Evolutionary conservation across 306 rosid genomes (phyloP), one percentile per base, ranked within the genome.

Genomic region (Prunus kanzakura): DNA sequence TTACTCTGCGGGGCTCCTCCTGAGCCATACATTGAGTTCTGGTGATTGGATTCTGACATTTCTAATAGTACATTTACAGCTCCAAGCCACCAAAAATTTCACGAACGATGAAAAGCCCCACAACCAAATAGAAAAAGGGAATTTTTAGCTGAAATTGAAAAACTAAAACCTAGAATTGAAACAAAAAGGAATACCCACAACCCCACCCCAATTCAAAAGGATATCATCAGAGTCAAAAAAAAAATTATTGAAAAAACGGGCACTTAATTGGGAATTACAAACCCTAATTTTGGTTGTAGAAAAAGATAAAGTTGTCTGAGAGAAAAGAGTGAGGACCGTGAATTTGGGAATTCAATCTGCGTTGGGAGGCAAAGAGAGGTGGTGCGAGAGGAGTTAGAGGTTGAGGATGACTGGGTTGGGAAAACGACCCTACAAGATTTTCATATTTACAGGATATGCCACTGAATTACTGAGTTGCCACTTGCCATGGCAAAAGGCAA

Each of bases 31-130:
- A 83, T 78, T 73, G 81, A 65, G 43, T 30, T 70, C 77, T 86
- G 78, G 46, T 35, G 84, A 46, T 86, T 78, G 15, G 86, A 75
- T 38, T 82, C 85, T 52, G 84, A 54, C 80, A 82, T 82, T 70
- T 71, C 61, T 41, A 25, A 27, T 15, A 50, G 51, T 13, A 47
- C 50, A 32, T 4, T 3, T 57, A 27, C 25, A 45, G 22, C 20
- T 56, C 62, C 29, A 20, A n/a, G 11, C 20, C 35, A 47, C 67
- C 41, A 18, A 41, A 38, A 62, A 38, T 41, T 29, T 12, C 27
- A 38, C 4, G 49, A 49, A 57, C 3, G 23, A 47, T 30, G 11
- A 18, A 50, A 62, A 61, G 5, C 25, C 56, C 60, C 43, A 41
- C 12, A n/a, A 20, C 52, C 69, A 2, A 27, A 20, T 35, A 58